These are phyloP conservation scores for Ascochyta fabae DNA, from an alignment of 2,329 filamentous ascomycete species.

Conservation along the genomic window DNA sequence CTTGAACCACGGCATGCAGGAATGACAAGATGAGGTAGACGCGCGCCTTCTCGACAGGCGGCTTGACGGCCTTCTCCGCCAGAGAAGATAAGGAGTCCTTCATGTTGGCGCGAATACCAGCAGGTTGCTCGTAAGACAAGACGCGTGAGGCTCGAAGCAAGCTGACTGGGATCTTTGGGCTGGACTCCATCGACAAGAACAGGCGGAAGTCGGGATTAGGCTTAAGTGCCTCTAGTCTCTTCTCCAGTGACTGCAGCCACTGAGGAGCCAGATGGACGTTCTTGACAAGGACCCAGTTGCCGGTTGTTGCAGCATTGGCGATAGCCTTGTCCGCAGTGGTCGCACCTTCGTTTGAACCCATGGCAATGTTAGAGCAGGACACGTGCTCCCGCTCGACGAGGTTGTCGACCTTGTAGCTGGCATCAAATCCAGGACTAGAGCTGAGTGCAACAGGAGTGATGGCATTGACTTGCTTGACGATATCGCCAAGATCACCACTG, in stretches of 20 bases:
- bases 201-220: constrained; percentile 91
- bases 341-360: constrained; percentile 96
- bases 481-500: constrained; percentile 82
- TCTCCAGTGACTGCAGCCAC: constrained; percentile 97
- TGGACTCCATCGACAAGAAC: constrained; percentile 98
- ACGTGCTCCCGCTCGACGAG: constrained; percentile 84
- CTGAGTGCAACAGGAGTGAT: constrained; percentile 88
- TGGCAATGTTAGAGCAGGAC: constrained; percentile 94
- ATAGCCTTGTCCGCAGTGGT: constrained; percentile 95
- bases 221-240: constrained; percentile 93
- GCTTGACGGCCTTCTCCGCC: constrained; percentile 75
- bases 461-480: constrained; percentile 82
- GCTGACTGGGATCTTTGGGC: constrained; percentile 95
- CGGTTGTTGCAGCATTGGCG: constrained; percentile 85
- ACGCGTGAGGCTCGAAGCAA: constrained; percentile 90
- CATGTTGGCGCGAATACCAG: constrained; percentile 96
- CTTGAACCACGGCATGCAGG: constrained; percentile 93
- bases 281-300: constrained; percentile 97
- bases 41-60: constrained; percentile 87
- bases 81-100: constrained; percentile 92
- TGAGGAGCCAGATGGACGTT: constrained; percentile 96
- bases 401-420: constrained; percentile 97
- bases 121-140: constrained; percentile 97
- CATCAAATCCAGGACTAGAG: constrained; percentile 95
- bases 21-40: constrained; percentile 92